phyloP scores from a whole-genome alignment of 257 asterid genomes.

The Rubia yunnanensis region DNA sequence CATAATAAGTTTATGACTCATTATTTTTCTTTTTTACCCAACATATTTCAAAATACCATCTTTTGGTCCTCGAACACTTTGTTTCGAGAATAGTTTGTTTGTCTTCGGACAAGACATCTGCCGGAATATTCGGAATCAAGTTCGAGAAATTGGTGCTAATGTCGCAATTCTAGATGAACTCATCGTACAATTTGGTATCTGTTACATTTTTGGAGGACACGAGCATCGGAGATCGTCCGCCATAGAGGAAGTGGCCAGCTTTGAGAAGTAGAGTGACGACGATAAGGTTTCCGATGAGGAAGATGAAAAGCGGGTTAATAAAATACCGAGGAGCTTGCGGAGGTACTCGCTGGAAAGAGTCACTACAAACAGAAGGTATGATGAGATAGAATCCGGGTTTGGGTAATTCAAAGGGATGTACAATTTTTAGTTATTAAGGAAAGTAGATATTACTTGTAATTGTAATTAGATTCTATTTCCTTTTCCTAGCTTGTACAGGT shows the following conservation, averaged over 20 bases:
- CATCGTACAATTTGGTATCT: constrained; percentile 16
- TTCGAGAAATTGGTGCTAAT: neutral
- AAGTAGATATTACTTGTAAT: too few species aligned
- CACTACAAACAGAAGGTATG: constrained; percentile 46
- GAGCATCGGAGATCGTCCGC: neutral
- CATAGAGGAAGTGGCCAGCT: constrained; percentile 29
- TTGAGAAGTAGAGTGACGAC: constrained; percentile 53
- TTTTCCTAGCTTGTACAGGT: too few species aligned
- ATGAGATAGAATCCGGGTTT: too few species aligned
- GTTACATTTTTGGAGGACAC: neutral
- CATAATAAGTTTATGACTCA: too few species aligned
- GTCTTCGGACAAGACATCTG: constrained; percentile 39
- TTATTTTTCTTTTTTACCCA: too few species aligned
- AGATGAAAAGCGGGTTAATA: constrained; percentile 49
- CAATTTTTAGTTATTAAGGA: too few species aligned
- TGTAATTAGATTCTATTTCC: too few species aligned
- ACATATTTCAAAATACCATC: too few species aligned
- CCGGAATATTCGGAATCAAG: constrained; percentile 6
- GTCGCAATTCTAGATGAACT: constrained; percentile 16
- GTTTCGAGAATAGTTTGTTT: constrained; percentile 34
- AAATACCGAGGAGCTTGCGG: constrained; percentile 32
- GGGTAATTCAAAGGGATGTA: too few species aligned
- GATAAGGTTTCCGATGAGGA: constrained; percentile 52
- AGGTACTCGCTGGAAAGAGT: constrained; percentile 46
- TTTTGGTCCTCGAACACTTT: too few species aligned